Evolutionary conservation across 2,329 filamentous ascomycete genomes (phyloP), one percentile per base, ranked within the genome.

Genomic region (Fusarium cicatricum): DNA sequence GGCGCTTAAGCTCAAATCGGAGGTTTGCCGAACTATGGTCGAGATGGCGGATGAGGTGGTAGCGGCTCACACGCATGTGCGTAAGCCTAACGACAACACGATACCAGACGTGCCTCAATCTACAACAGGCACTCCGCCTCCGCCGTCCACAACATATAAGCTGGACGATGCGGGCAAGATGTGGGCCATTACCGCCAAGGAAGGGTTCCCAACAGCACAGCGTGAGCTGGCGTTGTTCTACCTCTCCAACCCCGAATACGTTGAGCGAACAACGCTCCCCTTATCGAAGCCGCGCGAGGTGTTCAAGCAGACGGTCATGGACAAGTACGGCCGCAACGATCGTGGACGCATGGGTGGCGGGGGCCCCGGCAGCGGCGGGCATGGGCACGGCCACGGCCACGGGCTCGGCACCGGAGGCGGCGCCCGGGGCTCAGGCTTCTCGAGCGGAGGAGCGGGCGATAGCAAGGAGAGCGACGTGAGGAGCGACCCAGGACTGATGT

Each of bases 191-290:
- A 94, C 93, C 1, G 95, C 95, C 14, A 95, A 93, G 72, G 95
- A 99, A 75, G 93, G 94, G 33, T 74, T 73, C 39, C 84, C 92
- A 0, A 90, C 91, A 11, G 93, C 94, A 5, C 93, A 98, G 77
- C 88, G 95, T 44, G 95, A 99, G 76, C 83, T 99, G 14, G 95
- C 91, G 2, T 90, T 97, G 59, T 90, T 98, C 68, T 98, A 97
- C 72, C 84, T 99, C 33, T 95, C 92, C 0, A 90, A 96, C 65
- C 93, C 95, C 0, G 92, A 97, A 71, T 84, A 95, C 14, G 86
- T 97, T 11, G 84, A 86, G 63, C 85, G 91, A 19, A 90, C 92
- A 9, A 92, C 92, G 0, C 80, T 96, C 36, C 95, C 95, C 1
- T 82, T 98, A 45, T 91, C 90, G 14, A 90, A 90, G 70, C 90